Evolutionary conservation across 2,329 filamentous ascomycete genomes (phyloP).

Genomic region (Alternaria sp.): DNA sequence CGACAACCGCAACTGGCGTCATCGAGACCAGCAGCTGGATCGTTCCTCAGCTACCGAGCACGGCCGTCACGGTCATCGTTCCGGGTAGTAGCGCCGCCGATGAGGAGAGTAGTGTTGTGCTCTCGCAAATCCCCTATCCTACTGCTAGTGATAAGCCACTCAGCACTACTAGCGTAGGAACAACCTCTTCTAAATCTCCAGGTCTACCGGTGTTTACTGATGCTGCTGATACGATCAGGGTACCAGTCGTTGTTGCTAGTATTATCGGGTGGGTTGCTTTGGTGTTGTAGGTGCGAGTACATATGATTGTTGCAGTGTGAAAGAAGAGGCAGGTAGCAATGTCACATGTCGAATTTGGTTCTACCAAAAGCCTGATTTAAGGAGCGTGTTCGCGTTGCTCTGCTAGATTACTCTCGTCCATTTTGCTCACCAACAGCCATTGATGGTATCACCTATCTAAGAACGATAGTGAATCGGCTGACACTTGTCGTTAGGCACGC

Average conservation of each 20-base stretch:
- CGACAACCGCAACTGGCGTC: not conserved
- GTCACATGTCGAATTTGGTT: not conserved
- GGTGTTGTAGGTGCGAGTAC: conserved; percentile 21
- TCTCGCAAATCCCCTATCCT: conserved; percentile 22
- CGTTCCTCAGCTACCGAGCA: not conserved
- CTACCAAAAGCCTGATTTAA: not conserved
- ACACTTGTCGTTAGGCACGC: not conserved
- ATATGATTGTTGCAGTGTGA: no score
- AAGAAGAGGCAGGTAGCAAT: not conserved
- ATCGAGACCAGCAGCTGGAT: not conserved
- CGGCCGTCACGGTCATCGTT: not conserved
- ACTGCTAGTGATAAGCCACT: conserved; percentile 9
- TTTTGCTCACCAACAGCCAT: not conserved
- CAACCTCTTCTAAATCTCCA: conserved; percentile 5
- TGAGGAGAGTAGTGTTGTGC: not conserved
- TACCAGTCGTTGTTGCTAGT: conserved; percentile 27
- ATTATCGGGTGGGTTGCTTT: conserved; percentile 30
- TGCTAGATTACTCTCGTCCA: not conserved
- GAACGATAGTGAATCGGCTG: not conserved
- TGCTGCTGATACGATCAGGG: conserved; percentile 26
- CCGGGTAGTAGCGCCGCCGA: not conserved
- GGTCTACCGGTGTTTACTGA: conserved; percentile 29
- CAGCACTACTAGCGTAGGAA: conserved; percentile 13
- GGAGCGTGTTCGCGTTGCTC: not conserved
- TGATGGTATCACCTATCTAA: not conserved